Percentiles rank a stretch among this genome's conserved stretches.
Evolutionary conservation across 2,329 filamentous ascomycete species (phyloP).

Genomic region (Xylariales sp.): DNA sequence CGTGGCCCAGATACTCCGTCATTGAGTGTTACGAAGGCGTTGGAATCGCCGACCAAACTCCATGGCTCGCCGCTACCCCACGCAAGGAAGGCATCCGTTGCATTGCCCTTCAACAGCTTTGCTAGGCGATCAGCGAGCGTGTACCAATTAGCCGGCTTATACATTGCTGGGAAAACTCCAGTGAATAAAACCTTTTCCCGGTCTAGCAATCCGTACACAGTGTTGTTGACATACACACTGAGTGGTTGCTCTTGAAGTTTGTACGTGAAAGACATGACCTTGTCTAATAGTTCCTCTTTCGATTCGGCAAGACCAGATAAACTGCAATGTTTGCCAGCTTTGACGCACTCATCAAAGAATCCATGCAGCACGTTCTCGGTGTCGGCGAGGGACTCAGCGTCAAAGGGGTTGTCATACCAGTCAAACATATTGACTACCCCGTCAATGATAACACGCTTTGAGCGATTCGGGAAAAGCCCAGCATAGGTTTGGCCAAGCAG

Average conservation of each 20-base stretch:
- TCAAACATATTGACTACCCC: slow-evolving; percentile 18
- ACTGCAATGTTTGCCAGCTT: slow-evolving; percentile 41
- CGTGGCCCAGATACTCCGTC: slow-evolving; percentile 25
- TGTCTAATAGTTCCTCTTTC: slow-evolving; percentile 27
- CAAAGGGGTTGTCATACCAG: slow-evolving; percentile 27
- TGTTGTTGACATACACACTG: slow-evolving; percentile 37
- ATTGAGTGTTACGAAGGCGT: slow-evolving; percentile 25
- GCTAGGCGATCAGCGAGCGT: slow-evolving; percentile 30
- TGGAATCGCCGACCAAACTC: slow-evolving; percentile 22
- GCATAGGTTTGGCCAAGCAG: slow-evolving; percentile 24
- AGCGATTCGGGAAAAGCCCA: slow-evolving; percentile 20
- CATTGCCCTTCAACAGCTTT: slow-evolving; percentile 33
- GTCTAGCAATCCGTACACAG: slow-evolving; percentile 33
- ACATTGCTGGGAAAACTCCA: slow-evolving; percentile 35
- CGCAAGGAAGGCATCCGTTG: slow-evolving; percentile 30
- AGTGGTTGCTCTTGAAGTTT: slow-evolving; percentile 34
- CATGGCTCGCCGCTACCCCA: slow-evolving; percentile 22
- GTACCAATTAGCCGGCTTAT: slow-evolving; percentile 33
- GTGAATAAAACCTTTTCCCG: slow-evolving; percentile 29
- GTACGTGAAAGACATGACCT: slow-evolving; percentile 28
- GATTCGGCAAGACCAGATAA: slow-evolving; percentile 33
- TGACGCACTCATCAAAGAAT: slow-evolving; percentile 42
- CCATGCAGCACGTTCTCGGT: slow-evolving; percentile 36
- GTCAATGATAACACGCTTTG: slow-evolving; percentile 20
- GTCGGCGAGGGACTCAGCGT: slow-evolving; percentile 34